phyloP scores from a whole-genome alignment of 2,329 filamentous ascomycete genomes.

The Aspergillus sp. region DNA sequence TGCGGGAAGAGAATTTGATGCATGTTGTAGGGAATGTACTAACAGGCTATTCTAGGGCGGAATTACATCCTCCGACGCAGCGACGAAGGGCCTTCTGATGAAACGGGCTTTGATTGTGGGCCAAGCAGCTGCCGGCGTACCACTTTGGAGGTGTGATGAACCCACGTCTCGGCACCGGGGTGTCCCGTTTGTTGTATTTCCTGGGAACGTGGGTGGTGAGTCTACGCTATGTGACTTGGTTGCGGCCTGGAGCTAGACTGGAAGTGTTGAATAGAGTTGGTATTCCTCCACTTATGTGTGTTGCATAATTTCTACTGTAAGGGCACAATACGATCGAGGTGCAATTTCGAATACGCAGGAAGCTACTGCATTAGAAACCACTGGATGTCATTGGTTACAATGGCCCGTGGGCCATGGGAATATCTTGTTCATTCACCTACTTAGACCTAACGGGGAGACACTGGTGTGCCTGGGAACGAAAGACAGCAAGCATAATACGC shows the following conservation, averaged over 20 bases:
- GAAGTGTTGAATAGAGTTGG: not conserved
- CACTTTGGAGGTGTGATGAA: constrained; percentile 60
- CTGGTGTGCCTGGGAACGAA: constrained; percentile 15
- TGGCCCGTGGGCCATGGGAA: constrained; percentile 25
- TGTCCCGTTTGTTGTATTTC: constrained; percentile 59
- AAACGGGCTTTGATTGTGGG: constrained; percentile 56
- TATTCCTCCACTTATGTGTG: too few relatives aligned
- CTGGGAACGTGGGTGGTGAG: constrained; percentile 57
- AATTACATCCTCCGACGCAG: constrained; percentile 60
- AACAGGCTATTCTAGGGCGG: constrained; percentile 44
- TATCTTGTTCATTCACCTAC: constrained; percentile 21
- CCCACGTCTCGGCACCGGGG: constrained; percentile 50
- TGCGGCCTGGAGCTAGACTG: constrained; percentile 33
- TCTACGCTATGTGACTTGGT: constrained; percentile 50
- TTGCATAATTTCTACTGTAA: too few relatives aligned
- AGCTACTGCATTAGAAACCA: not conserved
- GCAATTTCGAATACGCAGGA: too few relatives aligned
- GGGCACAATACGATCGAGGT: too few relatives aligned
- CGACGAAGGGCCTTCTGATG: constrained; percentile 57
- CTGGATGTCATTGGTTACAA: not conserved
- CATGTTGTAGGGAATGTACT: not conserved
- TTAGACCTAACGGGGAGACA: constrained; percentile 23
- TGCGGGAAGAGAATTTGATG: not conserved
- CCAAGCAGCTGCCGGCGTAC: constrained; percentile 58
- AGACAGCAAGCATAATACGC: constrained; percentile 19